These are phyloP conservation scores for Ehretia macrophylla DNA, from an alignment of 257 asterid genomes.

Conservation along the genomic window DNA sequence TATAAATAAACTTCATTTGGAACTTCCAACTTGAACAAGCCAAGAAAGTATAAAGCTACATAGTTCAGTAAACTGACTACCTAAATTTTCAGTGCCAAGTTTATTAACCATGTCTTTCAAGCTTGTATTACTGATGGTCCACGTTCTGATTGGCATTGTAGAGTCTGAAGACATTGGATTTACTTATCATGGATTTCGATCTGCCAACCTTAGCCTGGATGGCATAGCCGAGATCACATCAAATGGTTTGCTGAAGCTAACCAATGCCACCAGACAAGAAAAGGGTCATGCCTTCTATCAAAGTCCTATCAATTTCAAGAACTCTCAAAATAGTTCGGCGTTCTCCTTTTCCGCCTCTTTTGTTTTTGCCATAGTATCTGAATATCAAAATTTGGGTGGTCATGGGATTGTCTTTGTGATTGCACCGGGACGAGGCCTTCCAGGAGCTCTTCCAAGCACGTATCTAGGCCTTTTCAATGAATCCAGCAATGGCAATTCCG, in stretches of 20 bases:
- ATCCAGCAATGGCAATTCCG: slow-evolving; percentile 7
- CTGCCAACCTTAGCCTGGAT: slow-evolving; percentile 41
- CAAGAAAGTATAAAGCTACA: too few species aligned
- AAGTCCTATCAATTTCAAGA: slow-evolving; percentile 13
- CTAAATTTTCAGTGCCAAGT: background rate
- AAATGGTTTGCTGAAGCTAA: slow-evolving; percentile 32
- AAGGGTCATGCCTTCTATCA: slow-evolving; percentile 17
- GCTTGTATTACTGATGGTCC: slow-evolving; percentile 6
- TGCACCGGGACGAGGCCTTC: slow-evolving; percentile 14
- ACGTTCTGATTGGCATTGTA: slow-evolving; percentile 5
- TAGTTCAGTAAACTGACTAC: too few species aligned
- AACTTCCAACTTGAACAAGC: too few species aligned
- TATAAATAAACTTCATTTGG: too few species aligned
- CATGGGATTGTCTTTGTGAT: slow-evolving; percentile 20
- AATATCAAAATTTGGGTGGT: slow-evolving; percentile 4
- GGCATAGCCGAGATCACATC: slow-evolving; percentile 43
- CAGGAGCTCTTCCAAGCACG: background rate
- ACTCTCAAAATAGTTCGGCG: slow-evolving; percentile 1
- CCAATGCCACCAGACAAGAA: slow-evolving; percentile 2
- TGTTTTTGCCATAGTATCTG: slow-evolving; percentile 19
- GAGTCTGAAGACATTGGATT: slow-evolving; percentile 24
- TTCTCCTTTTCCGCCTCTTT: slow-evolving; percentile 25
- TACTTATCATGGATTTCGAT: slow-evolving; percentile 45
- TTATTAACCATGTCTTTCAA: slow-evolving; percentile 29
- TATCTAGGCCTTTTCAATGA: slow-evolving; percentile 19